Base-by-base conservation (phyloP, 306 rosid species). In the Luffa aegyptiaca region DNA sequence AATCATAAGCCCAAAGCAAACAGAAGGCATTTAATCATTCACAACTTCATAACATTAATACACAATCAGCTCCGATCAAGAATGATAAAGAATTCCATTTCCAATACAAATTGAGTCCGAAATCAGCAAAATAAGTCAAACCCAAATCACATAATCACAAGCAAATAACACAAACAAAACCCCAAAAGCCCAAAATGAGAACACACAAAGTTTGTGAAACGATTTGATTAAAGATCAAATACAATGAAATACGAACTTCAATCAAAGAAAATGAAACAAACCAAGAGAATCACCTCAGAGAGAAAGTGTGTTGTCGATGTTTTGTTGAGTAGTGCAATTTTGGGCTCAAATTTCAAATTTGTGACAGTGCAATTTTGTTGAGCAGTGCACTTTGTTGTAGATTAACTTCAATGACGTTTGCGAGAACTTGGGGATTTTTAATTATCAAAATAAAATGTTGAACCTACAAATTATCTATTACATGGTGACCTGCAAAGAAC, bases 41-140 rank as follows among this genome's bases (percentile, higher is more conserved):
- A n/a, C 71, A 64, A 16, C 42, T 64, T 13, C 21, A 66, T 39
- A 13, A 18, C 13, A 66, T 18, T 17, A 41, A 66, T 42, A 39
- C 74, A 66, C 3, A 42, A 69, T 20, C 10, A 71, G 33, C 77
- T 46, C 6, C 39, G 6, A 51, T 13, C 4, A 31, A 73, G 44
- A 16, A 72, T 5, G 26, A 3, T 16, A 31, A 31, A 0, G 31
- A 42, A 36, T 58, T 58, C 13, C 36, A 58, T 9, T 58, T 18
- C 64, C 64, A 58, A 58, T 36, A 58, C 18, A 16, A 31, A 73
- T 14, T 51, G 4, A 73, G 33, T 26, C 61, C 45, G 35, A 31
- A 51, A 73, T 73, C 31, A 73, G 62, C 61, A 73, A 49, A 73
- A 48, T 45, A 73, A 73, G 8, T 61, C 58, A 49, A 73, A 73